These are phyloP conservation scores for Tetraselmis chui DNA, from an alignment of 139 green algal genomes.

Conservation along the genomic window DNA sequence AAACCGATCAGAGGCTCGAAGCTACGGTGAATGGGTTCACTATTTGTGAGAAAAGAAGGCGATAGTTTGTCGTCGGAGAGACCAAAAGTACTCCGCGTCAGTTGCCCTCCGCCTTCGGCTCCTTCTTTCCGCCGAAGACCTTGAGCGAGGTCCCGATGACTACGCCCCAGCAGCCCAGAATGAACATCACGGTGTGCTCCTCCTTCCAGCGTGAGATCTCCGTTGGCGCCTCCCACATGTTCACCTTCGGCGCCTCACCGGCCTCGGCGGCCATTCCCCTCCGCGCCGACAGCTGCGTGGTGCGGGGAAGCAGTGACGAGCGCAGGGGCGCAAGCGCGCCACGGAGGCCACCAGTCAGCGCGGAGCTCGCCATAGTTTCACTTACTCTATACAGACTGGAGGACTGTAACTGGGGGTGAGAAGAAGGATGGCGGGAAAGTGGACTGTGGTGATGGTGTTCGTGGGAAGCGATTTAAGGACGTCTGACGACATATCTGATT, in stretches of 20 bases:
- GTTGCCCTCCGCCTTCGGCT: not conserved
- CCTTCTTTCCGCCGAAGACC: constrained; percentile 5
- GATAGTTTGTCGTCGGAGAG: too few relatives aligned
- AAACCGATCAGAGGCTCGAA: too few relatives aligned
- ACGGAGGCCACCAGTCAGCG: not conserved
- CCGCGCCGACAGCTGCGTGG: not conserved
- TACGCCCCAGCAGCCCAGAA: constrained; percentile 9
- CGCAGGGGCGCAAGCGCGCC: not conserved
- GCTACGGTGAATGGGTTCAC: too few relatives aligned
- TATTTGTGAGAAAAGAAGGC: too few relatives aligned
- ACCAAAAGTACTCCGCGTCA: too few relatives aligned
- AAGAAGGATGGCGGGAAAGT: too few relatives aligned
- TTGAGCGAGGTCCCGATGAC: constrained; percentile 3
- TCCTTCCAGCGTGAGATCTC: constrained; percentile 11
- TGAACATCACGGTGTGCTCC: constrained; percentile 10
- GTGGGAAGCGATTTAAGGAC: too few relatives aligned
- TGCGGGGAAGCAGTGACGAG: not conserved
- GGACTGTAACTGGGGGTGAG: too few relatives aligned
- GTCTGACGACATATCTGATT: too few relatives aligned
- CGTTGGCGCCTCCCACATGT: constrained; percentile 9
- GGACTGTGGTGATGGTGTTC: too few relatives aligned
- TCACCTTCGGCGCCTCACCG: constrained; percentile 5
- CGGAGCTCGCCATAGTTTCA: not conserved
- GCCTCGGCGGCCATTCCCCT: not conserved
- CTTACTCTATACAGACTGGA: too few relatives aligned